Base-by-base conservation (phyloP, 805 yeast genomes). In the Tetrapisispora fleetii region DNA sequence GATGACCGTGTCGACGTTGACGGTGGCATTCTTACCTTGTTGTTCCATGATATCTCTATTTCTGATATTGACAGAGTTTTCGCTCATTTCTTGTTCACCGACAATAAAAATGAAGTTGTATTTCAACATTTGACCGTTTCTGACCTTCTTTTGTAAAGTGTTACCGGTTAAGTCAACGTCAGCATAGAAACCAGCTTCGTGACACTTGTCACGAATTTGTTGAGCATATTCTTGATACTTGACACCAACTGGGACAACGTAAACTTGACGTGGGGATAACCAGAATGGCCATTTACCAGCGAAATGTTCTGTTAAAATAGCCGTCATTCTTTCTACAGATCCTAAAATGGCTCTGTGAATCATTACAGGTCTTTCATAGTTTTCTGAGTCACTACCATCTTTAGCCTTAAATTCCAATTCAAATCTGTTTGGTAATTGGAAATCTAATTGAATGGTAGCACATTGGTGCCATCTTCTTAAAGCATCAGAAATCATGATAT, bases 221-320 rank as follows among this genome's bases (percentile, higher is more conserved):
- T 83, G 81, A 40, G 98, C 99, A 64, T 93, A 93, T 55, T 83
- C 95, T 63, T 76, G 81, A 75, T 83, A 91, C 69, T 86, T 88
- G 55, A 85, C 95, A 64, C 96, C 97, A 59, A 93, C 97, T 58
- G 99, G 99, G 30, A 93, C 93, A 61, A 93, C 95, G 60, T 91
- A 75, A 50, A 91, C 79, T 74, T 93, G 99, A 75, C 99, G 85
- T 63, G 99, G 99, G n/a, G 98, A 90, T 66, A 93, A 77, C 99
- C 99, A 93, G 78, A 93, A 87, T 64, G 99, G 99, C 99, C 99
- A 93, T 69, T 89, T 93, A 63, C 99, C 99, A 65, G 90, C 96
- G 72, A 77, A 93, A 74, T 93, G 99, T 72, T 93, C 99, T 51
- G 95, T 90, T 69, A 93, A 80, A 60, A 93, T 91, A 54, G 97